Evolutionary conservation across 805 yeast species (phyloP).

Genomic region (Barnettozyma pratensis): DNA sequence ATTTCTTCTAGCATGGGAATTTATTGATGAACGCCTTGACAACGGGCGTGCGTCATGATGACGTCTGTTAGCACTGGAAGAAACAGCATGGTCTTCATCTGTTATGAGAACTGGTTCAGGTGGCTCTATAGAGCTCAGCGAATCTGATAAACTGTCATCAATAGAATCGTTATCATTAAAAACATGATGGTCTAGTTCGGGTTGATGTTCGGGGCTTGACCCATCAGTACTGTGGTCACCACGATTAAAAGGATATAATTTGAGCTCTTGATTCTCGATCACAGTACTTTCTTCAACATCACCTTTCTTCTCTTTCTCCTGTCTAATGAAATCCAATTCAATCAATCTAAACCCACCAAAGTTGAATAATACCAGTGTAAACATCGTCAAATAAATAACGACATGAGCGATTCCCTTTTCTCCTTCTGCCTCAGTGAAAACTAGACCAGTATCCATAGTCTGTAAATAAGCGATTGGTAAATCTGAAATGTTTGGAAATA

Average conservation of each 20-base stretch:
- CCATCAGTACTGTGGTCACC: too few relatives aligned
- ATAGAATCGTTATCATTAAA: background rate
- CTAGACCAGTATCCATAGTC: conserved; percentile 58
- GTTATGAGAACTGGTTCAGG: background rate
- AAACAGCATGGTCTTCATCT: background rate
- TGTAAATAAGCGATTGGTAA: conserved; percentile 81
- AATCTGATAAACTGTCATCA: conserved; percentile 1
- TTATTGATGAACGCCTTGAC: background rate
- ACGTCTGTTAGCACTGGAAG: background rate
- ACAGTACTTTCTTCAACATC: conserved; percentile 5
- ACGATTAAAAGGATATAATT: conserved; percentile 12
- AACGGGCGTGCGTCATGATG: background rate
- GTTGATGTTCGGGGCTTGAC: background rate
- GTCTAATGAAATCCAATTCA: conserved; percentile 55
- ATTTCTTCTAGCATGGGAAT: background rate
- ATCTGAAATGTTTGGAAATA: conserved; percentile 77
- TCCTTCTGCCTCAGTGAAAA: conserved; percentile 50
- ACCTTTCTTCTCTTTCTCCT: conserved; percentile 16
- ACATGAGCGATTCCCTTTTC: conserved; percentile 75
- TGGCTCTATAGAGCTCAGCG: background rate
- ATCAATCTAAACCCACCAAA: conserved; percentile 66
- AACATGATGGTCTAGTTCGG: background rate
- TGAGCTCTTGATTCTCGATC: conserved; percentile 4
- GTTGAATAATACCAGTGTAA: conserved; percentile 62
- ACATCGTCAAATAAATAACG: conserved; percentile 64